Base-by-base conservation (phyloP, 2,329 filamentous ascomycete species). In the Bipolaris victoriae region DNA sequence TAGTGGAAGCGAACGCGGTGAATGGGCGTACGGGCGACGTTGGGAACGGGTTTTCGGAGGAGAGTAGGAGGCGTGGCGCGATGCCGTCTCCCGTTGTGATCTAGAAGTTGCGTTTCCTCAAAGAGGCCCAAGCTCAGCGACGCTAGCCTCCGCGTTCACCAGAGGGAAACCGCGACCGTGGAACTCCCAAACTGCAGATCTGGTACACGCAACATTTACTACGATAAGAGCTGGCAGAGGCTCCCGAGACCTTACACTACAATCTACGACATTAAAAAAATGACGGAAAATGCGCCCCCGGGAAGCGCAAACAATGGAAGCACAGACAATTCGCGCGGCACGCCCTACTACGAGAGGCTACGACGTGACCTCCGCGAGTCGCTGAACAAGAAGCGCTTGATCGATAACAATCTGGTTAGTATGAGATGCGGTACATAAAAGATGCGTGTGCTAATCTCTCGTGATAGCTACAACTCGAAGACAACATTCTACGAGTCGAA, bases 401-500 rank as follows among this genome's bases (percentile, higher is more conserved):
- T 90, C 50, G 87, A 90, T 67, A 84, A 83, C 65, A 83, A 81
- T 68, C 78, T 88, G 75, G 84, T 87, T 68, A 61, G 79, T 76
- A 47, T 39, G 31, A 18, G 45, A 55, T 18, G 26, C 20, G 16
- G 37, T 33, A 49, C 49, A 54, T 53, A 43, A 45, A 9, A 53
- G 29, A 49, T 35, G 36, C 44, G 24, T 61, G 15, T 35, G 47
- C 70, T 67, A 53, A 70, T 57, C 7, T 37, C 41, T 49, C 46
- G 31, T 22, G 39, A 51, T 63, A 88, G 86, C 77, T 81, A 49
- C 75, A 80, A 66, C 77, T 88, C 57, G 95, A 99, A 80, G 91
- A 96, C 48, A 84, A 86, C 63, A 98, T 99, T 68, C 88, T 85
- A 73, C 87, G 89, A 63, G 89, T 91, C 70, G 95, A 99, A 77